Conservation (phyloP, 1,284 basidiomycete genomes). For the Pascua sp. region DNA sequence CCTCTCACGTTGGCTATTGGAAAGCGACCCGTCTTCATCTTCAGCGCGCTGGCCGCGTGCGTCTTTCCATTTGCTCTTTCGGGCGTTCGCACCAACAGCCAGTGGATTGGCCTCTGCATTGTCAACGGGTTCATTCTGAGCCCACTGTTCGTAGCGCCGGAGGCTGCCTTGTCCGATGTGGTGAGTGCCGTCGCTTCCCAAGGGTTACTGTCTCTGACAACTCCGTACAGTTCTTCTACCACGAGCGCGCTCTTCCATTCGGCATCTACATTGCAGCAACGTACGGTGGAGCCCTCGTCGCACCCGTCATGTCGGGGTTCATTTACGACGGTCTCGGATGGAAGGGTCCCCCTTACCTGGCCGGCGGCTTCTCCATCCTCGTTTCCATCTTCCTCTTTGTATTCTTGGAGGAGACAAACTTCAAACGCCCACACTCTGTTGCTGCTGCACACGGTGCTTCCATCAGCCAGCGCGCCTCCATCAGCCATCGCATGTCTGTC, state of each 20-base stretch:
- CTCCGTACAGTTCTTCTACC: conserved; percentile 28
- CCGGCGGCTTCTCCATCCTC: conserved; percentile 15
- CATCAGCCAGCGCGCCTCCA: no score
- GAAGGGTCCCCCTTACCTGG: conserved; percentile 18
- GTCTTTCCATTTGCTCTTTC: conserved; percentile 1
- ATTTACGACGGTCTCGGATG: conserved; percentile 28
- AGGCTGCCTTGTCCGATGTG: conserved; percentile 27
- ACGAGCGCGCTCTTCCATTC: conserved; percentile 26
- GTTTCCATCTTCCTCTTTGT: conserved; percentile 26
- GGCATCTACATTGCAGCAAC: conserved; percentile 25
- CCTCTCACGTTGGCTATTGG: conserved; percentile 25
- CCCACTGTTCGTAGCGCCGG: conserved; percentile 25
- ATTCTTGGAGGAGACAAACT: conserved; percentile 31
- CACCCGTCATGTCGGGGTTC: conserved; percentile 26
- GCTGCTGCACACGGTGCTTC: no score
- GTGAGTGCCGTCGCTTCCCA: conserved; percentile 9
- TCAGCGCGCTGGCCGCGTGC: conserved; percentile 7
- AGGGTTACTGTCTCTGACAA: neutral
- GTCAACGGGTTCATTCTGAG: conserved; percentile 21
- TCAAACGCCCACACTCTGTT: conserved; percentile 4
- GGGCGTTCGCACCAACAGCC: neutral
- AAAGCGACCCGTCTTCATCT: conserved; percentile 28
- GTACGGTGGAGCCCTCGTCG: conserved; percentile 22
- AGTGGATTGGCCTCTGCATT: conserved; percentile 21
- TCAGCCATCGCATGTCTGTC: no score